Evolutionary conservation across 768 basidiomycete species (phyloP).

Genomic region (Rhodotorula diobovata): DNA sequence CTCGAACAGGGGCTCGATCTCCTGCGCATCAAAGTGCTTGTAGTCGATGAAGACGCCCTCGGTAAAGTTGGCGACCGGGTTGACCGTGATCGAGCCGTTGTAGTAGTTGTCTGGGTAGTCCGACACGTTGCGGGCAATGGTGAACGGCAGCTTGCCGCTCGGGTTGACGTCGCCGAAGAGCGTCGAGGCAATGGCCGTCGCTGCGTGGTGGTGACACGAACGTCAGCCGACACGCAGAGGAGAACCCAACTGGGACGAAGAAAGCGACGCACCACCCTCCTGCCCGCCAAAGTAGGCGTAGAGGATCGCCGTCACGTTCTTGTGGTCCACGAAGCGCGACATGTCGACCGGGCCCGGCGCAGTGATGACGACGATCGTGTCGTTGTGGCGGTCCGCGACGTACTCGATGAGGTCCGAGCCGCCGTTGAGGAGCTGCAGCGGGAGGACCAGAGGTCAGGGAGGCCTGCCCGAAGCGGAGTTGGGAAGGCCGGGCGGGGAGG

Average conservation of each 20-base stretch:
- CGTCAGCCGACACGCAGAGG: too few species aligned
- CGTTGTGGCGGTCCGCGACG: constrained; percentile 41
- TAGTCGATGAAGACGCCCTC: constrained; percentile 47
- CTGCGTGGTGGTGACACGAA: constrained; percentile 32
- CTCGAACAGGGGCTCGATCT: constrained; percentile 39
- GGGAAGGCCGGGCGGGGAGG: too few species aligned
- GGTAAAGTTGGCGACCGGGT: constrained; percentile 34
- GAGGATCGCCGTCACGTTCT: constrained; percentile 19
- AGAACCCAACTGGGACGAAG: too few species aligned
- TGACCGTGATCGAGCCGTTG: neutral
- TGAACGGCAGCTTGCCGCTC: constrained; percentile 55
- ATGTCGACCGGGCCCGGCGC: constrained; percentile 53
- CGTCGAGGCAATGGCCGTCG: constrained; percentile 58
- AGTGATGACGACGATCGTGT: constrained; percentile 41
- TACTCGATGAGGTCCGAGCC: constrained; percentile 43
- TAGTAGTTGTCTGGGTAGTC: constrained; percentile 46
- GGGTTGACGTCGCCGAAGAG: constrained; percentile 62
- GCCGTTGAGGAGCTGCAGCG: constrained; percentile 13
- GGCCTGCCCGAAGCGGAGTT: neutral
- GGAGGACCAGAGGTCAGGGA: neutral
- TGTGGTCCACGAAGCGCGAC: constrained; percentile 52
- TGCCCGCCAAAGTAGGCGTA: constrained; percentile 47
- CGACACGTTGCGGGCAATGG: constrained; percentile 21
- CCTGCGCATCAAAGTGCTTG: constrained; percentile 39
- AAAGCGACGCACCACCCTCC: constrained; percentile 48